A percentile compares a stretch with the other conserved stretches of the same genome.
These are phyloP conservation scores for Pilatotrama ljubarskyi DNA, from an alignment of 768 basidiomycete species.

Conservation along the genomic window DNA sequence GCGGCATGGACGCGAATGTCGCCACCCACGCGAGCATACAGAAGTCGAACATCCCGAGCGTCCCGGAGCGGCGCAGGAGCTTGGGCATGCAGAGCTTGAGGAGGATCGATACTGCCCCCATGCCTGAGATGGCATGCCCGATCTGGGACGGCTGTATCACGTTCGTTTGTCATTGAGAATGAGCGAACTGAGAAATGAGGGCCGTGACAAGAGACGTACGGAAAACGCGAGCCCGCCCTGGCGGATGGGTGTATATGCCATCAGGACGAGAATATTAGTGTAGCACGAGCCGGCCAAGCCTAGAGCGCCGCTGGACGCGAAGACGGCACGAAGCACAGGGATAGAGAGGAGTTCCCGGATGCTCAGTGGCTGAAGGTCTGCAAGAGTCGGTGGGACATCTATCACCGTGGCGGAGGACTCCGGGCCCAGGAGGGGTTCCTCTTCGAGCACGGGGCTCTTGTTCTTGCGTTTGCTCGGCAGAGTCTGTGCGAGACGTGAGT, in stretches of 20 bases:
- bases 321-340: constrained; percentile 55
- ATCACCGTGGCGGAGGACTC: neutral
- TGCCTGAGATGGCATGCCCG: constrained; percentile 54
- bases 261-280: constrained; percentile 66
- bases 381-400: constrained; percentile 2
- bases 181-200: neutral
- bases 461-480: constrained; percentile 23
- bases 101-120: constrained; percentile 50
- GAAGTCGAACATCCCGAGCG: constrained; percentile 49
- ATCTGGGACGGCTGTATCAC: constrained; percentile 51
- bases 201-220: constrained; percentile 45
- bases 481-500: constrained; percentile 16
- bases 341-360: constrained; percentile 42
- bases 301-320: constrained; percentile 51
- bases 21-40: constrained; percentile 56
- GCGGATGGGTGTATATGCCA: constrained; percentile 61
- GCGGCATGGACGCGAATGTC: constrained; percentile 49
- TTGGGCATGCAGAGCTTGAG: constrained; percentile 57
- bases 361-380: constrained; percentile 22
- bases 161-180: neutral
- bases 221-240: constrained; percentile 59
- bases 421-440: constrained; percentile 2
- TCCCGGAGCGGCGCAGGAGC: constrained; percentile 50
- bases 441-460: constrained; percentile 1
- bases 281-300: constrained; percentile 56